phyloP scores from a whole-genome alignment of 305 asterid genomes.

The Fraxinus baroniana region DNA sequence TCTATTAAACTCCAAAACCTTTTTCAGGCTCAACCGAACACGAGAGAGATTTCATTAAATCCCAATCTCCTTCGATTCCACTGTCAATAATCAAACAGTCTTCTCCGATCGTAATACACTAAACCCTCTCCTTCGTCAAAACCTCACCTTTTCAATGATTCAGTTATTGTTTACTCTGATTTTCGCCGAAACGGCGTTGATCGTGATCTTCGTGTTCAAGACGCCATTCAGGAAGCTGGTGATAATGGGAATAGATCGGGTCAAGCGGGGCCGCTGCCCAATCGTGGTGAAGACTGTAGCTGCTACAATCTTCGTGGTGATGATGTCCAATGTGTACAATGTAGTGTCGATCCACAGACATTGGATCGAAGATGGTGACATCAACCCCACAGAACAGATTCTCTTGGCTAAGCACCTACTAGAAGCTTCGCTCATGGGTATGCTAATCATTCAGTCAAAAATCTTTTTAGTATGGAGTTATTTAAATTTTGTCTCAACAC shows the following conservation, averaged over 20 bases:
- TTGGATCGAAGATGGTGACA: constrained; percentile 67
- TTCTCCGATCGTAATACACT: background rate
- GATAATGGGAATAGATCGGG: constrained; percentile 70
- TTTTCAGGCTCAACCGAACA: background rate
- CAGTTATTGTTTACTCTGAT: constrained; percentile 62
- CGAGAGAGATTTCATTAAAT: background rate
- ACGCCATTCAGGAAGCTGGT: constrained; percentile 87
- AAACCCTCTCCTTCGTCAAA: background rate
- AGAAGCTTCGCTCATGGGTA: constrained; percentile 98
- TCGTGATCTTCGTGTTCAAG: constrained; percentile 80
- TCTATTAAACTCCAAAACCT: background rate
- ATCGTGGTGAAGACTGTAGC: constrained; percentile 61
- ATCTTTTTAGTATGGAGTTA: background rate
- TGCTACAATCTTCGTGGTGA: constrained; percentile 55
- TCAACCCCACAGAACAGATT: constrained; percentile 86
- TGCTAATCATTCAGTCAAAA: background rate
- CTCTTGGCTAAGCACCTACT: constrained; percentile 66
- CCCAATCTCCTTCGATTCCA: background rate
- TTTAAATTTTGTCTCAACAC: background rate
- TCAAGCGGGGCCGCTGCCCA: constrained; percentile 84
- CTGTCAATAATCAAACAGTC: background rate
- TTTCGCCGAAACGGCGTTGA: constrained; percentile 70
- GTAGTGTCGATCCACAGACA: constrained; percentile 54
- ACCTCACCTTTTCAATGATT: constrained; percentile 44
- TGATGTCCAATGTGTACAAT: constrained; percentile 68